phyloP scores from a whole-genome alignment of 2,329 filamentous ascomycete species.

The Diaporthe humulicola region DNA sequence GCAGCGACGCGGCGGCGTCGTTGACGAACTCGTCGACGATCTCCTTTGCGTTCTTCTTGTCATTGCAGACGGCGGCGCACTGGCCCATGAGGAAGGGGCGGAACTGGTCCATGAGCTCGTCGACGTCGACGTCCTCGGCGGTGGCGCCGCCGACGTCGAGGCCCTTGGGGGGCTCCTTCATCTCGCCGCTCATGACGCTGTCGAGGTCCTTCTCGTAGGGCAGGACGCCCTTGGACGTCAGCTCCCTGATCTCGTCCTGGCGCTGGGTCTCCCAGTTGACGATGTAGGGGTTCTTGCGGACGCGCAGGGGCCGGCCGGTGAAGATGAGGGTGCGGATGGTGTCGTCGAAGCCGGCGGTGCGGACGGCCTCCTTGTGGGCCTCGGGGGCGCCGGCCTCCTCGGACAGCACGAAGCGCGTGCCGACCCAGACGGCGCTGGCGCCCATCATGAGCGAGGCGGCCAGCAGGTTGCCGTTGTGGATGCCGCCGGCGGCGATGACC shows the following conservation, averaged over 20 bases:
- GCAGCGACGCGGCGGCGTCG: conserved; percentile 80
- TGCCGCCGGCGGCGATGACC: conserved; percentile 92
- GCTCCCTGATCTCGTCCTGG: conserved; percentile 88
- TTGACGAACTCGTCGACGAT: conserved; percentile 95
- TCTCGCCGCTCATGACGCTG: conserved; percentile 76
- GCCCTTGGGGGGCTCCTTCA: conserved; percentile 75
- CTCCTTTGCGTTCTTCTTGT: conserved; percentile 89
- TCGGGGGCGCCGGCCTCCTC: conserved; percentile 95
- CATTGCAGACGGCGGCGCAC: conserved; percentile 92
- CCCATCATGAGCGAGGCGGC: conserved; percentile 94
- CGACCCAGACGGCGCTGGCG: conserved; percentile 93
- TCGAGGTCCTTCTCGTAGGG: conserved; percentile 96
- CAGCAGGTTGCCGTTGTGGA: conserved; percentile 91
- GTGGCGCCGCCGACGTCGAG: conserved; percentile 75
- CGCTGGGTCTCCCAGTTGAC: conserved; percentile 96
- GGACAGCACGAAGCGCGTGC: conserved; percentile 93
- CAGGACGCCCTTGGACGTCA: conserved; percentile 89
- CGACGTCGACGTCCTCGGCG: conserved; percentile 76
- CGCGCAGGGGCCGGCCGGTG: conserved; percentile 93
- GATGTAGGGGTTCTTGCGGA: conserved; percentile 95
- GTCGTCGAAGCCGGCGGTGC: conserved; percentile 92
- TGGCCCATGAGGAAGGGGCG: conserved; percentile 97
- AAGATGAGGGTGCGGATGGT: conserved; percentile 98
- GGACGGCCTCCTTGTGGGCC: conserved; percentile 94
- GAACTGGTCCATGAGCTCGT: conserved; percentile 92